Evolutionary conservation across 176 grass and related monocot species (phyloP).

Genomic region (Eragrostis curvula): DNA sequence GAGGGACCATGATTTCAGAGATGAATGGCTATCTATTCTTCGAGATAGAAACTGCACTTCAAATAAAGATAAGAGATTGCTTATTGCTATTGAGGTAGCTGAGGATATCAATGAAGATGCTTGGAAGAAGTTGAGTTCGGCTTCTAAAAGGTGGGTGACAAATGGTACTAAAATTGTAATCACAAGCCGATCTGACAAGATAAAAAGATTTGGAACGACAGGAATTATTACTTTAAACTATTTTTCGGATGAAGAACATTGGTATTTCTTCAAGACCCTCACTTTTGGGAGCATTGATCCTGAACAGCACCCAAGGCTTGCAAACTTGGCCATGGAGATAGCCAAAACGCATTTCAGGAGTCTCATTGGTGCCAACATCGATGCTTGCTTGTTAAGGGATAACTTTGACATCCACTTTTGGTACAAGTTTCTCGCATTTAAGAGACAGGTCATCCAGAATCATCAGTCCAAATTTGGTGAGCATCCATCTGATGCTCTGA

Average conservation of each 20-base stretch:
- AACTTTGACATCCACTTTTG: conserved; percentile 10
- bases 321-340: neutral
- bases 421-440: neutral
- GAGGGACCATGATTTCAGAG: no score
- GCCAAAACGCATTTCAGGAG: neutral
- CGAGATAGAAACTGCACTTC: no score
- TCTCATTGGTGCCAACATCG: neutral
- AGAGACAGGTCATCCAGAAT: neutral
- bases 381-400: neutral
- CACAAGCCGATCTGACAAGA: neutral
- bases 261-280: conserved; percentile 10
- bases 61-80: no score
- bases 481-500: neutral
- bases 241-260: neutral
- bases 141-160: neutral
- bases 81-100: neutral
- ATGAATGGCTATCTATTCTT: no score
- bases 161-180: conserved; percentile 31
- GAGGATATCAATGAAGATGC: neutral
- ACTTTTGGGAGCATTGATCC: neutral
- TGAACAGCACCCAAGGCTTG: neutral
- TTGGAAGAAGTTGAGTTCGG: neutral
- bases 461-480: neutral
- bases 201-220: neutral
- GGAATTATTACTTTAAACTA: neutral